These are phyloP conservation scores for Zygoascus bituminiphila DNA, from an alignment of 805 yeast species.

Conservation along the genomic window DNA sequence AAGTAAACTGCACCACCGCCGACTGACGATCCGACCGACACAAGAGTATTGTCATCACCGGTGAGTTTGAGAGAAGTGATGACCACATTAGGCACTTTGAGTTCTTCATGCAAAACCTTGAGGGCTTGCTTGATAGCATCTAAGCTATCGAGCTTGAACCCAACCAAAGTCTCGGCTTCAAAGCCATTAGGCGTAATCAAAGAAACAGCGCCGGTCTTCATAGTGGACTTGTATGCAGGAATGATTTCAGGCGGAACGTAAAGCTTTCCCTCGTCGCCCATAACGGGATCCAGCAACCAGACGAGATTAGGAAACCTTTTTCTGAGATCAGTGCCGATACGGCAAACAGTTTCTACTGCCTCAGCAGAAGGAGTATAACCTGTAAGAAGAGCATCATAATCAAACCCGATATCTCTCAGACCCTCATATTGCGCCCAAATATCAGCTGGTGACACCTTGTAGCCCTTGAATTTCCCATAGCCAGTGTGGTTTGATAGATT, in stretches of 20 bases:
- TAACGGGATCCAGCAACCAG: constrained; percentile 81
- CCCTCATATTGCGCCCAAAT: constrained; percentile 49
- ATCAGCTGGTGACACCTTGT: constrained; percentile 37
- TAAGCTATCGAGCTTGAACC: constrained; percentile 35
- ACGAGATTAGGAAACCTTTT: constrained; percentile 23
- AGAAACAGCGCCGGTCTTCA: constrained; percentile 45
- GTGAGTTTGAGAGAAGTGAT: constrained; percentile 46
- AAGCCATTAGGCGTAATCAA: constrained; percentile 86
- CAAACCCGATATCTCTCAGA: constrained; percentile 38
- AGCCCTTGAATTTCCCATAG: constrained; percentile 60
- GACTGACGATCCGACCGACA: constrained; percentile 38
- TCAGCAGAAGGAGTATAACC: constrained; percentile 71
- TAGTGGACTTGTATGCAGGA: constrained; percentile 46
- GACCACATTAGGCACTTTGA: constrained; percentile 51
- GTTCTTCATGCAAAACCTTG: constrained; percentile 38
- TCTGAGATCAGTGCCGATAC: constrained; percentile 32
- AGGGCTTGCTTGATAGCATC: constrained; percentile 41
- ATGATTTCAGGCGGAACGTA: constrained; percentile 57
- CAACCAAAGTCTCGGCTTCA: constrained; percentile 69
- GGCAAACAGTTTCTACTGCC: constrained; percentile 43
- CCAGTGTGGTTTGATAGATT: constrained; percentile 92
- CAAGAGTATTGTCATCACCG: constrained; percentile 17
- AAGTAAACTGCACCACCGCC: constrained; percentile 28
- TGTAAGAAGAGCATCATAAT: constrained; percentile 60
- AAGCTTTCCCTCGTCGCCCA: constrained; percentile 82